phyloP scores from a whole-genome alignment of 441 rosid genomes.

The Hura crepitans region DNA sequence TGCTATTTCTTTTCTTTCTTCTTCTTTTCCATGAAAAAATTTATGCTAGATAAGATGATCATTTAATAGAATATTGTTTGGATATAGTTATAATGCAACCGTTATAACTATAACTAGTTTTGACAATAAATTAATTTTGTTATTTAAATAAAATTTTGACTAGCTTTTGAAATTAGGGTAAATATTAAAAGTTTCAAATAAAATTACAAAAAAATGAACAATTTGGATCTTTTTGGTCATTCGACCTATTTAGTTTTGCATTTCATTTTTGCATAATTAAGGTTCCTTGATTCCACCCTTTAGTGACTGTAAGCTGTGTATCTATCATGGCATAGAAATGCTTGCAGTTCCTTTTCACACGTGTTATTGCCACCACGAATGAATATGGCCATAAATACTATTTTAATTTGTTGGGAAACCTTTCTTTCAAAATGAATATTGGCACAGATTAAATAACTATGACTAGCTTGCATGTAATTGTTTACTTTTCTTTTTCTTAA shows the following conservation, averaged over 20 bases:
- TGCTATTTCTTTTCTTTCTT: not conserved
- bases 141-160: no score
- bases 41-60: not conserved
- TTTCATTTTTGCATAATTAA: no score
- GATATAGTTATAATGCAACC: no score
- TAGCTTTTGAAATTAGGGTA: no score
- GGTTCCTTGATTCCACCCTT: no score
- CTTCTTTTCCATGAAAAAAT: not conserved
- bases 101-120: no score
- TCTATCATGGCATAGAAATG: conserved; percentile 5
- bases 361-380: not conserved
- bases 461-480: not conserved
- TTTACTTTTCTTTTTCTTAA: not conserved
- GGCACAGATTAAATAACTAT: not conserved
- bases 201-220: no score
- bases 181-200: no score
- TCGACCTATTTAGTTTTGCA: no score
- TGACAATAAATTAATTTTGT: no score
- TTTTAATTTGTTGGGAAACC: not conserved
- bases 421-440: not conserved
- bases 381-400: not conserved
- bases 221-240: no score
- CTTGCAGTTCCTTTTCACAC: not conserved
- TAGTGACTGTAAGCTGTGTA: not conserved
- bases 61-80: no score